Evolutionary conservation across 768 basidiomycete genomes (phyloP).

Genomic region (Clitopilus passeckerianus): DNA sequence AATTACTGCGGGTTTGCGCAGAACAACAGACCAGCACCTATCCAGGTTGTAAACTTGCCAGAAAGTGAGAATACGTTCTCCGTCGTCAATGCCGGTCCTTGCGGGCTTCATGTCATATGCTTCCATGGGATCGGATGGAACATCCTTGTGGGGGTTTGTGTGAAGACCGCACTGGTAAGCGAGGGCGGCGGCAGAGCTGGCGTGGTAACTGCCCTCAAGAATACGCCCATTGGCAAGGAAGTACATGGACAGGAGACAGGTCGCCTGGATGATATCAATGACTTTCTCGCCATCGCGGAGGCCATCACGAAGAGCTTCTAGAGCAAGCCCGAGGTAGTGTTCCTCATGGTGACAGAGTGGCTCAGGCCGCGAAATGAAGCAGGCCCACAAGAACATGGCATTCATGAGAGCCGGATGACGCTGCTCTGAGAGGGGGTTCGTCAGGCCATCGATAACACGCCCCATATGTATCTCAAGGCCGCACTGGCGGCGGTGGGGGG

Average conservation of each 20-base stretch:
- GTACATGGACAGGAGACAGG: conserved; percentile 70
- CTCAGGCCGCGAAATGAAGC: conserved; percentile 71
- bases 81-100: conserved; percentile 55
- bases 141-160: conserved; percentile 27
- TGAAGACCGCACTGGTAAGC: conserved; percentile 73
- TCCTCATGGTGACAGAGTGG: conserved; percentile 68
- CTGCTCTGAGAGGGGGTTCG: conserved; percentile 48
- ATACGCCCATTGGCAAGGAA: conserved; percentile 73
- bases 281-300: conserved; percentile 50
- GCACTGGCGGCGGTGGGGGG: conserved; percentile 71
- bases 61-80: conserved; percentile 70
- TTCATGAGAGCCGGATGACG: conserved; percentile 77
- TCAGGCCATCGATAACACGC: conserved; percentile 57
- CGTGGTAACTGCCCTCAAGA: conserved; percentile 76
- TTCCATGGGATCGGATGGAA: conserved; percentile 27
- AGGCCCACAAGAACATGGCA: conserved; percentile 80
- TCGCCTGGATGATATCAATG: conserved; percentile 72
- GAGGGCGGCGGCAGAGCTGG: conserved; percentile 67
- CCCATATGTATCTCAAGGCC: conserved; percentile 68
- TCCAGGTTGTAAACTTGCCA: conserved; percentile 84
- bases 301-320: conserved; percentile 60
- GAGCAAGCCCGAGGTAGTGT: conserved; percentile 61
- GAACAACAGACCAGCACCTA: conserved; percentile 73
- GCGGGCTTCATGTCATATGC: conserved; percentile 50
- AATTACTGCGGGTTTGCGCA: conserved; percentile 63